Base-by-base conservation (phyloP, 2,329 filamentous ascomycete species). In the Hypomyces rosellus region DNA sequence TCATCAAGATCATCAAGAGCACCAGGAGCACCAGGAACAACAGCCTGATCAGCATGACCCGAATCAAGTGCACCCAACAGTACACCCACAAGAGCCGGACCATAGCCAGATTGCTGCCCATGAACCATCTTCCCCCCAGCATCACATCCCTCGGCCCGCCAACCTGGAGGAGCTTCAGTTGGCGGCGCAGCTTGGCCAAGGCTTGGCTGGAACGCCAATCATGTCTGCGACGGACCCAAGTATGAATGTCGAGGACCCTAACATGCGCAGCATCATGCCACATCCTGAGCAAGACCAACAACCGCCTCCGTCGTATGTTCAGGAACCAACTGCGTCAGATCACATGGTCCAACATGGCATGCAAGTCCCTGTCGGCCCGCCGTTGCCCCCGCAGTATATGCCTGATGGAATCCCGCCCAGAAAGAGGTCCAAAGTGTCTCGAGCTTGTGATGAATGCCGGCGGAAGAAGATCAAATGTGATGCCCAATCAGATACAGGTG, bases 381-480 rank as follows among this genome's bases (percentile, higher is more conserved):
- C 67, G 45, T 61, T 71, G 51, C 56, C 69, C 50, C 59, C 64
- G 2, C 64, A 68, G 38, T 72, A 71, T 47, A 64, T 72, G 44
- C 75, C 76, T 37, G 83, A 85, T 55, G 76, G 75, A 52, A 82
- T 82, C 11, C 80, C 84, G 13, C 85, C 85, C 0, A 75, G 85
- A 55, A 93, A 93, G 65, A 77, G 89, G 52, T 88, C 86, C 5
- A 95, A 95, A 66, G 89, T 93, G 5, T 95, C 89, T 11, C 80
- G 89, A 36, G 90, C 89, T 2, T 96, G 89, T 61, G 89, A 96
- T 63, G 89, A 95, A 64, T 95, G 89, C 64, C 79, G 90, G 40
- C 80, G 89, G 49, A 95, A 95, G 69, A 95, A 92, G 73, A 89
- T 95, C 53, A 88, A 89, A 62, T 96, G 90, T 61, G 89, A 95